These are phyloP conservation scores for Verticillium tricorpus DNA, from an alignment of 2,329 filamentous ascomycete species.

Conservation along the genomic window DNA sequence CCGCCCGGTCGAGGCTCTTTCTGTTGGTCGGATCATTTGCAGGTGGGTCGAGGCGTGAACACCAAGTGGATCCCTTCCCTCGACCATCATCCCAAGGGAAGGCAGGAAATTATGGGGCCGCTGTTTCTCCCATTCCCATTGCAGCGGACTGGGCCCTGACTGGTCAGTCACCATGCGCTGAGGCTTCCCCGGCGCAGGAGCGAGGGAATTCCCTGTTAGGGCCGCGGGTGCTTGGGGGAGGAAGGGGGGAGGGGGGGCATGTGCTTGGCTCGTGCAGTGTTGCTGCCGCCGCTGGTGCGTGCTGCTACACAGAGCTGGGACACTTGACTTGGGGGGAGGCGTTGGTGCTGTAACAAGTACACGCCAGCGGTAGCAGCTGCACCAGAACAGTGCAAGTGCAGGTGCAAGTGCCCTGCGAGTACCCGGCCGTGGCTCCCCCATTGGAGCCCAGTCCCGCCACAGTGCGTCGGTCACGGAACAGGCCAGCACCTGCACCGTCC, in stretches of 20 bases:
- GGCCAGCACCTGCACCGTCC: not conserved
- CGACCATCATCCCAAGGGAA: not conserved
- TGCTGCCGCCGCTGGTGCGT: not conserved
- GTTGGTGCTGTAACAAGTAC: not conserved
- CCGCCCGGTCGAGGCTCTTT: not conserved
- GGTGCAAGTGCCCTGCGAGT: not conserved
- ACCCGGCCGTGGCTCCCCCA: not conserved
- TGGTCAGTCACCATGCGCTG: not conserved
- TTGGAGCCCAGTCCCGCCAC: not conserved
- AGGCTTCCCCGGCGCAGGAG: not conserved
- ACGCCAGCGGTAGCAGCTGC: not conserved
- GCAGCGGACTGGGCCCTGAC: not conserved
- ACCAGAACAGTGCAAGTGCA: not conserved
- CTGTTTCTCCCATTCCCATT: not conserved
- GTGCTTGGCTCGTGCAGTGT: not conserved
- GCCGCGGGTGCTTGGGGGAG: not conserved
- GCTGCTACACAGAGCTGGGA: not conserved
- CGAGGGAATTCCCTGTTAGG: not conserved
- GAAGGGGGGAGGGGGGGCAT: no score
- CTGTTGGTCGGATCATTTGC: not conserved
- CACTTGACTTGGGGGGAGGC: not conserved
- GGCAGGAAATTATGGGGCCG: not conserved
- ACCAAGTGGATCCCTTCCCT: not conserved
- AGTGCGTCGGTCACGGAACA: not conserved
- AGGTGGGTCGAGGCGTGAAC: not conserved